Evolutionary conservation across 192 early-diverging fungal genomes (phyloP).

Genomic region (Phlyctochytrium planicorne): DNA sequence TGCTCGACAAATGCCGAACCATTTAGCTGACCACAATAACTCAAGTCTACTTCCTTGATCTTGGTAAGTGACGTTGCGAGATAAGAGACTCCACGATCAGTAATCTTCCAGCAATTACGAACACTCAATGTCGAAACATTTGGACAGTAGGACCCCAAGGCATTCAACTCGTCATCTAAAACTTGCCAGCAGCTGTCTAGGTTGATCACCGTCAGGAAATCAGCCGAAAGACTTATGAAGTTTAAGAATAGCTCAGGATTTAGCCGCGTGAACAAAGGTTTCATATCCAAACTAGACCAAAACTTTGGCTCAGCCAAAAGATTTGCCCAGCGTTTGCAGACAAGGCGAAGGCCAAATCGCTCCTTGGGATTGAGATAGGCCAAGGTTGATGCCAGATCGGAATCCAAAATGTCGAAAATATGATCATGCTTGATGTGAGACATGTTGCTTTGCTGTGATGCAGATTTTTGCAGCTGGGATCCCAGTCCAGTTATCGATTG

Average conservation of each 20-base stretch:
- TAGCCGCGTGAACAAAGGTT: slow-evolving; percentile 28
- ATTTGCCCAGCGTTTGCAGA: slow-evolving; percentile 36
- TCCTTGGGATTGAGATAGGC: slow-evolving; percentile 33
- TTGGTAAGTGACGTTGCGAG: slow-evolving; percentile 25
- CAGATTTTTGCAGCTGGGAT: neutral
- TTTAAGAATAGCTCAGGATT: slow-evolving; percentile 10
- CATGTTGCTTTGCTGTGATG: neutral
- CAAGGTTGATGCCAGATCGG: slow-evolving; percentile 18
- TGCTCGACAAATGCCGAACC: slow-evolving; percentile 46
- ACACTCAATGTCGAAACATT: slow-evolving; percentile 37
- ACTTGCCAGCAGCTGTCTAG: slow-evolving; percentile 44
- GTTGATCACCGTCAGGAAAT: slow-evolving; percentile 28
- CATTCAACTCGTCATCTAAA: slow-evolving; percentile 35
- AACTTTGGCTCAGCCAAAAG: slow-evolving; percentile 29
- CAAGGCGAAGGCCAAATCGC: slow-evolving; percentile 20
- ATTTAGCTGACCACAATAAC: slow-evolving; percentile 53
- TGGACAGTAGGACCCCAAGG: slow-evolving; percentile 37
- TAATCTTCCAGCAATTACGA: slow-evolving; percentile 57
- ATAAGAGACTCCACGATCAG: slow-evolving; percentile 41
- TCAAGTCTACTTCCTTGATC: slow-evolving; percentile 38
- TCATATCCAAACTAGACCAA: slow-evolving; percentile 39
- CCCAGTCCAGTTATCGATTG: neutral
- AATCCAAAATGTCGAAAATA: slow-evolving; percentile 26
- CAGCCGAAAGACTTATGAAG: slow-evolving; percentile 20
- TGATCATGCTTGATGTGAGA: slow-evolving; percentile 17